These are phyloP conservation scores for Lactarius pseudohatsudake DNA, from an alignment of 768 basidiomycete species.

Conservation along the genomic window DNA sequence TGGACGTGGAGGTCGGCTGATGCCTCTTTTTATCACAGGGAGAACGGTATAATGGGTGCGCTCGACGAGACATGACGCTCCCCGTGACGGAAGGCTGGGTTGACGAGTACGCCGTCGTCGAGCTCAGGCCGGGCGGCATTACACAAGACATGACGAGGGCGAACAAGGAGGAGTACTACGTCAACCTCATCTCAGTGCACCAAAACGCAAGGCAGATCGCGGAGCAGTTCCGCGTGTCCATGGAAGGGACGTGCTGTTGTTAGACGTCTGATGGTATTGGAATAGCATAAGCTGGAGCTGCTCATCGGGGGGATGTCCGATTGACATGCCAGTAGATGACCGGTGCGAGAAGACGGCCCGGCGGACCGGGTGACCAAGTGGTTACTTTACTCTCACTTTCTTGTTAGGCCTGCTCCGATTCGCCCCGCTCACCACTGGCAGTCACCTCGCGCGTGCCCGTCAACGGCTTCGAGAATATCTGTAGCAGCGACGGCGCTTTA, in stretches of 20 bases:
- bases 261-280: constrained; percentile 87
- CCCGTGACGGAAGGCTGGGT: constrained; percentile 55
- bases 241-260: constrained; percentile 81
- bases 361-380: too few relatives aligned
- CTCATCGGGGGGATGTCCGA: constrained; percentile 81
- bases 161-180: constrained; percentile 73
- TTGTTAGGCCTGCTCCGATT: too few relatives aligned
- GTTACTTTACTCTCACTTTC: too few relatives aligned
- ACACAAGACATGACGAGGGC: constrained; percentile 57
- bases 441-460: too few relatives aligned
- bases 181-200: constrained; percentile 59
- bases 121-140: constrained; percentile 64
- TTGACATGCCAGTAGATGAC: constrained; percentile 54
- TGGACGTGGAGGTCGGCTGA: constrained; percentile 15
- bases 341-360: constrained; percentile 32
- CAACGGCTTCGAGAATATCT: too few relatives aligned
- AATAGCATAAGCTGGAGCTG: constrained; percentile 85
- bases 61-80: constrained; percentile 63
- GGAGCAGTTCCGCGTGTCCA: constrained; percentile 82
- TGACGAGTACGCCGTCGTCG: constrained; percentile 48
- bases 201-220: constrained; percentile 50
- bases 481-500: too few relatives aligned
- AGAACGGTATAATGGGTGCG: constrained; percentile 73
- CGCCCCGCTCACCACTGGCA: too few relatives aligned
- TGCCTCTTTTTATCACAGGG: constrained; percentile 40